Conservation (phyloP, 768 basidiomycete species). For the Rubroboletus pulcherrimus region DNA sequence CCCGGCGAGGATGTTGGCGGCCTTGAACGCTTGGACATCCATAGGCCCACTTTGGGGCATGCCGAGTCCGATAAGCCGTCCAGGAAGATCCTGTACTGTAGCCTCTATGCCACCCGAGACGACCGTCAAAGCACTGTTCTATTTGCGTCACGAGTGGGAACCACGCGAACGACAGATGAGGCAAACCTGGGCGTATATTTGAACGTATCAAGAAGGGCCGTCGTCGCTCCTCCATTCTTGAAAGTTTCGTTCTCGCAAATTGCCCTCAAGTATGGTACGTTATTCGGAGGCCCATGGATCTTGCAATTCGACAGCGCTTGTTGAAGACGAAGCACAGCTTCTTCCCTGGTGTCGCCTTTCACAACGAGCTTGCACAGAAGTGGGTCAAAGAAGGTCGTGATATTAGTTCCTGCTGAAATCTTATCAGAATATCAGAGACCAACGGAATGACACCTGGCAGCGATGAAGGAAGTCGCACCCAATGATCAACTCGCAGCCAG, state of each 20-base stretch:
- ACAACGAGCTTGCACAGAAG: conserved; percentile 61
- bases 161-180: neutral
- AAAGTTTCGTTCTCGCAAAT: conserved; percentile 42
- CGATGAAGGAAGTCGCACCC: conserved; percentile 36
- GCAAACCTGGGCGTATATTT: conserved; percentile 38
- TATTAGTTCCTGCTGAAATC: conserved; percentile 47
- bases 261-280: conserved; percentile 46
- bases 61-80: conserved; percentile 50
- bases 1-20: conserved; percentile 56
- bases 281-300: conserved; percentile 59
- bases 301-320: conserved; percentile 37
- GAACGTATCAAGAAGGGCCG: conserved; percentile 46
- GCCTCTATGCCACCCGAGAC: conserved; percentile 52
- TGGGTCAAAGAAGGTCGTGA: conserved; percentile 57
- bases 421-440: conserved; percentile 12
- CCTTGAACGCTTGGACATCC: conserved; percentile 53
- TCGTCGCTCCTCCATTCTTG: conserved; percentile 42
- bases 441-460: neutral
- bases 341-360: conserved; percentile 40
- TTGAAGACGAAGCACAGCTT: conserved; percentile 43
- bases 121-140: conserved; percentile 47
- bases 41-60: conserved; percentile 64
- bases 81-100: conserved; percentile 56
- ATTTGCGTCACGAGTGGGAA: neutral
- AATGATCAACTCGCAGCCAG: conserved; percentile 61